Percentiles rank a stretch among this genome's conserved stretches.
Evolutionary conservation across 345 rosid species (phyloP).

Genomic region (Odontarrhena argentea): DNA sequence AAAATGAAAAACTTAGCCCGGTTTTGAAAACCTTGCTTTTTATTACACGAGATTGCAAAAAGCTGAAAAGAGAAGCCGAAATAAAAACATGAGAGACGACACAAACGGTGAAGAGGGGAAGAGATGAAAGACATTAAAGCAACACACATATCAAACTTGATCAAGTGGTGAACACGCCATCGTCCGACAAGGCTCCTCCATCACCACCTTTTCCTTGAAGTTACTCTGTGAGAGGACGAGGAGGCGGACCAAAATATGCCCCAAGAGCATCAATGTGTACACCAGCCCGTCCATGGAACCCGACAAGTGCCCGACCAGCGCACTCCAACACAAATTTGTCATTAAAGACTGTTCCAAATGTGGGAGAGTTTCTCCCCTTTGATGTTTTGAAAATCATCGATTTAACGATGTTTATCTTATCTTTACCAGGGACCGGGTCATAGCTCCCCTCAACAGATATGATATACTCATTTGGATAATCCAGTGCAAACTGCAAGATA

Average conservation of each 20-base stretch:
- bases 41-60: too few relatives aligned
- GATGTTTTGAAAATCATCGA: constrained; percentile 22
- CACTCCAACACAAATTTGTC: constrained; percentile 13
- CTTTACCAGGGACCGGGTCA: not conserved
- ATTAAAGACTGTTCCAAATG: not conserved
- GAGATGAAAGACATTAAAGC: too few relatives aligned
- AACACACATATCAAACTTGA: constrained; percentile 10
- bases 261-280: constrained; percentile 20
- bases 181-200: constrained; percentile 28
- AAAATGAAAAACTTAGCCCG: too few relatives aligned
- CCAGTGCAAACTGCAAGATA: constrained; percentile 15
- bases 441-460: constrained; percentile 13
- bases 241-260: constrained; percentile 10
- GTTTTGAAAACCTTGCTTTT: too few relatives aligned
- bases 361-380: constrained; percentile 10
- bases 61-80: too few relatives aligned
- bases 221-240: not conserved
- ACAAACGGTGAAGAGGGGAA: too few relatives aligned
- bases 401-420: constrained; percentile 20
- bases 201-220: constrained; percentile 13
- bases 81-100: too few relatives aligned
- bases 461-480: constrained; percentile 28
- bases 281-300: not conserved
- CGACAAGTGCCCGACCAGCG: constrained; percentile 28
- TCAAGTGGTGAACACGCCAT: constrained; percentile 17